Conservation (phyloP, 768 basidiomycete genomes). For the Agrocybe pediades region DNA sequence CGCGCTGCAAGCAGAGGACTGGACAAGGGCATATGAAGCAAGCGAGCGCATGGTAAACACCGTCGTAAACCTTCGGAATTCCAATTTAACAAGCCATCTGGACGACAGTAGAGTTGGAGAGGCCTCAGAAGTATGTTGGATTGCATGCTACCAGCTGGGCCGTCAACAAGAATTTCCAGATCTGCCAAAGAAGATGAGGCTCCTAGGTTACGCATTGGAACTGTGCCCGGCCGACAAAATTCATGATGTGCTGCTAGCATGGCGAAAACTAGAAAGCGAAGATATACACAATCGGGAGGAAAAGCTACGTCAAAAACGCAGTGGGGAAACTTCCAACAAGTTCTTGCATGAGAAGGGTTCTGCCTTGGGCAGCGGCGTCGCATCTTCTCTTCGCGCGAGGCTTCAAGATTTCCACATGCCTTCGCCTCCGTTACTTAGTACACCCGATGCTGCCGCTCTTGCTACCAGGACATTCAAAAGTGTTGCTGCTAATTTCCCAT, state of each 20-base stretch:
- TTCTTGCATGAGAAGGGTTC: constrained; percentile 8
- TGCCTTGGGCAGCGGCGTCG: constrained; percentile 35
- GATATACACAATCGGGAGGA: constrained; percentile 55
- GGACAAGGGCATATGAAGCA: constrained; percentile 68
- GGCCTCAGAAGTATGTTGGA: constrained; percentile 86
- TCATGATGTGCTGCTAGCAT: constrained; percentile 73
- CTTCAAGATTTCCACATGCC: constrained; percentile 72
- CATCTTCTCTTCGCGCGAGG: constrained; percentile 58
- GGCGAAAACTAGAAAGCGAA: constrained; percentile 75
- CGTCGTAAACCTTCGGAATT: constrained; percentile 50
- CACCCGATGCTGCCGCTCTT: constrained; percentile 79
- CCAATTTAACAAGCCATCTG: constrained; percentile 19
- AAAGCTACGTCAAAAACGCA: constrained; percentile 19
- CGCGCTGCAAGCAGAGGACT: constrained; percentile 84
- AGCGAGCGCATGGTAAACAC: constrained; percentile 70
- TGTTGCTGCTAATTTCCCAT: constrained; percentile 76
- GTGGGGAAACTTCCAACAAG: constrained; percentile 2
- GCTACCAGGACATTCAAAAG: constrained; percentile 79
- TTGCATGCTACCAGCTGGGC: constrained; percentile 86
- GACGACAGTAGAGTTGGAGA: constrained; percentile 51
- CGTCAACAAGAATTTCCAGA: constrained; percentile 78
- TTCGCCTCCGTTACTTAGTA: constrained; percentile 64
- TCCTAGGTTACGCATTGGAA: constrained; percentile 82
- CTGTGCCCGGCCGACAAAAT: constrained; percentile 84
- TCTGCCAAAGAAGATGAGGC: constrained; percentile 59